A percentile compares a stretch with the other conserved stretches of the same genome.
These are phyloP conservation scores for Laguncularia racemosa DNA, from an alignment of 345 rosid species.

Conservation along the genomic window DNA sequence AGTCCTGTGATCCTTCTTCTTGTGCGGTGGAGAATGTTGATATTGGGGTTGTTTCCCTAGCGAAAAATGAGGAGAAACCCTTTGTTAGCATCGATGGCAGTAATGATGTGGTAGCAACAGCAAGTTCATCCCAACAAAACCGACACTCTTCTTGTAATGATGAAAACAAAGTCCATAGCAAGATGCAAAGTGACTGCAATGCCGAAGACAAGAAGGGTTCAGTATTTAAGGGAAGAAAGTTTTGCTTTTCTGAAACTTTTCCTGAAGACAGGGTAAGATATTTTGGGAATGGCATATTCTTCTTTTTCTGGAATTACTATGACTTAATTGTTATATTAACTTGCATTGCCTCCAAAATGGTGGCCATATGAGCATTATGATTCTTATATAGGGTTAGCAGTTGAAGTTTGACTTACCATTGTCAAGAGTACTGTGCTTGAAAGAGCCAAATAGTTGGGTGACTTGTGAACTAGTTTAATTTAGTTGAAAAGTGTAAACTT, in stretches of 20 bases:
- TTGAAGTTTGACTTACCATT: too few species aligned
- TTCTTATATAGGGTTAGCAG: too few species aligned
- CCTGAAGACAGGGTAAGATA: conserved; percentile 80
- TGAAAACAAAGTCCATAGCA: conserved; percentile 24
- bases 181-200: conserved; percentile 24
- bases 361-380: too few species aligned
- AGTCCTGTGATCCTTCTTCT: conserved; percentile 22
- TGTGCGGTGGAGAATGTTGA: conserved; percentile 20
- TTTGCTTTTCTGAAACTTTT: conserved; percentile 69
- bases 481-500: background rate
- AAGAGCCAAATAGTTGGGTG: too few species aligned
- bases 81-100: conserved; percentile 16
- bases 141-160: conserved; percentile 19
- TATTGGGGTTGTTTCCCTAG: conserved; percentile 24
- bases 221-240: conserved; percentile 67
- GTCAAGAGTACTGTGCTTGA: too few species aligned
- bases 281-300: conserved; percentile 3
- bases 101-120: conserved; percentile 18
- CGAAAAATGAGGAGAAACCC: conserved; percentile 29
- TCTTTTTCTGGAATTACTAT: background rate
- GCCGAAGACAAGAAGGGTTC: conserved; percentile 27
- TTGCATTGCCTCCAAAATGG: background rate
- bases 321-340: background rate
- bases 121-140: conserved; percentile 24
- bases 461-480: too few species aligned